Base-by-base conservation (phyloP, 805 yeast genomes). In the Saccharomycopsis sp. region DNA sequence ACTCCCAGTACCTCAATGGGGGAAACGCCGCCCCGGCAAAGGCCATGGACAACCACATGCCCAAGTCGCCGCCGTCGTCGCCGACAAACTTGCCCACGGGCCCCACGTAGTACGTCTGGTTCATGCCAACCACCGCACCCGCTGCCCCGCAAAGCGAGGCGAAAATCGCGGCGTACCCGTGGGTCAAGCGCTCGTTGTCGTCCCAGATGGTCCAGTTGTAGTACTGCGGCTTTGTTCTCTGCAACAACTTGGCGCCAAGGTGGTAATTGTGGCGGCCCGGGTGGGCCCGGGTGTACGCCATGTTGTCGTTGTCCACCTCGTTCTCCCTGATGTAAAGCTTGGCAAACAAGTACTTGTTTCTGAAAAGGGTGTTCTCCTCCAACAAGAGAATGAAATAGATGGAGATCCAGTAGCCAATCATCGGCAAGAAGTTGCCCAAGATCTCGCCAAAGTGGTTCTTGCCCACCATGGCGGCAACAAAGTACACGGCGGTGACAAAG, bases 331-430 rank as follows among this genome's bases (percentile, higher is more conserved):
- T 40, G 42, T 16, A 50, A 20, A 37, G 33, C 27, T 30, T 25
- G 9, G 19, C 21, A 19, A 34, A 27, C 42, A 64, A 60, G 31
- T 61, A 52, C 35, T 58, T 50, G 34, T 75, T 67, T 54, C 95
- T 69, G 63, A 85, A 85, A 13, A 84, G 66, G 3, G 68, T 42
- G 53, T 83, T 83, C 56, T 85, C 95, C 49, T 81, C 84, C 2
- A 83, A 45, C 25, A 84, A 59, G 34, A 85, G 56, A n/a, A 73
- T 70, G 52, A 79, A 73, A 57, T 85, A 86, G 62, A 85, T 82
- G 43, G 88, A 74, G 42, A 83, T 73, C 95, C 95, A 85, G 61
- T 85, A 85, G 2, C 94, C 94, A 44, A 85, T 72, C 95, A 85
- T 85, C 7, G 95, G 95, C 52, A 85, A 63, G 60, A 85, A 85